These are phyloP conservation scores for Orbilia brochopaga DNA, from an alignment of 2,329 filamentous ascomycete genomes.

Conservation along the genomic window DNA sequence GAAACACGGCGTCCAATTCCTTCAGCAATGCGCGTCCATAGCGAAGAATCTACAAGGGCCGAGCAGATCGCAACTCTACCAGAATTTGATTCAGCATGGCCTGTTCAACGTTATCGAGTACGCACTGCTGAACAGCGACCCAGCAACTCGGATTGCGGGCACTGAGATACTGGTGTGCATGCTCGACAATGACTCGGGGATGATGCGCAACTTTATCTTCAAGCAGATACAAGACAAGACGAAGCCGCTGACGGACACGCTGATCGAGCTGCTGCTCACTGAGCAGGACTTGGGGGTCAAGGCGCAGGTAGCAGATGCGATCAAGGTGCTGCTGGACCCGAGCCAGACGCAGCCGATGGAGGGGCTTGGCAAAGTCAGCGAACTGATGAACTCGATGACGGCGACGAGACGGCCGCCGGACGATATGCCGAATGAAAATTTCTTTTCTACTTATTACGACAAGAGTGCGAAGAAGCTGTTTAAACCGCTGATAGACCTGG, in stretches of 20 bases:
- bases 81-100: slow-evolving; percentile 86
- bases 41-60: slow-evolving; percentile 91
- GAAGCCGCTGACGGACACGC: slow-evolving; percentile 82
- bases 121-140: slow-evolving; percentile 82
- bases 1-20: slow-evolving; percentile 93
- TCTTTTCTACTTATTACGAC: slow-evolving; percentile 88
- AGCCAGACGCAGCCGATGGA: slow-evolving; percentile 68
- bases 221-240: slow-evolving; percentile 87
- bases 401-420: slow-evolving; percentile 38
- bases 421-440: slow-evolving; percentile 76
- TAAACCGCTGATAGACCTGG: slow-evolving; percentile 80
- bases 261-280: slow-evolving; percentile 88
- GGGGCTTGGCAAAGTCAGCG: slow-evolving; percentile 65
- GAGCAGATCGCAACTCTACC: slow-evolving; percentile 79
- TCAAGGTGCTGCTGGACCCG: slow-evolving; percentile 89
- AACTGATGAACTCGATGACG: slow-evolving; percentile 53
- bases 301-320: slow-evolving; percentile 90
- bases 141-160: slow-evolving; percentile 84
- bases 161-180: slow-evolving; percentile 92
- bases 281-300: slow-evolving; percentile 94
- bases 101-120: slow-evolving; percentile 90
- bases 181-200: slow-evolving; percentile 92
- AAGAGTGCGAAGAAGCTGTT: slow-evolving; percentile 84
- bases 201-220: slow-evolving; percentile 92
- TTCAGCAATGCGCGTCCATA: slow-evolving; percentile 92